Conservation (phyloP, 1,284 basidiomycete genomes). For the Inonotus obliquus region DNA sequence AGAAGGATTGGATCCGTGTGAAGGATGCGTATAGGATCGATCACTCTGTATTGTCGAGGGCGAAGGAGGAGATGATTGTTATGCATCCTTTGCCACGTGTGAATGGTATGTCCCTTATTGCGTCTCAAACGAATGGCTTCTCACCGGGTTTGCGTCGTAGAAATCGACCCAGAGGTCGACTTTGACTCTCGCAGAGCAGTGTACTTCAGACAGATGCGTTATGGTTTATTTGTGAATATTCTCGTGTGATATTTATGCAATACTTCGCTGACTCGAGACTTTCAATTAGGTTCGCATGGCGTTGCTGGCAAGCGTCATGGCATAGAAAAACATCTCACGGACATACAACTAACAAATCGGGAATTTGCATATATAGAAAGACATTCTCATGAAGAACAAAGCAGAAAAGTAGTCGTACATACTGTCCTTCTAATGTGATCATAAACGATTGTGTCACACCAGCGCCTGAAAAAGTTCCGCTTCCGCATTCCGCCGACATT, state of each 20-base stretch:
- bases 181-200: constrained; percentile 93
- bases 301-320: constrained; percentile 65
- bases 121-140: background rate
- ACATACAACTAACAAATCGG: background rate
- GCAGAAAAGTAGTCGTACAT: background rate
- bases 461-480: too few species aligned
- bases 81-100: constrained; percentile 97
- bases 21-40: constrained; percentile 94
- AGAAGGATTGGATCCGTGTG: constrained; percentile 84
- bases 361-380: background rate
- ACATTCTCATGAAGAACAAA: background rate
- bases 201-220: constrained; percentile 99
- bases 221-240: constrained; percentile 88
- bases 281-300: constrained; percentile 70
- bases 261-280: background rate
- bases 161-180: constrained; percentile 98
- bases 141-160: constrained; percentile 33
- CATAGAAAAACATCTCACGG: constrained; percentile 24
- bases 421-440: background rate
- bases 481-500: too few species aligned
- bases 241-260: background rate
- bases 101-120: constrained; percentile 54
- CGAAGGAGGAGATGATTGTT: constrained; percentile 96
- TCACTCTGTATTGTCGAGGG: constrained; percentile 86
- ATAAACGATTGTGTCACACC: background rate